phyloP scores from a whole-genome alignment of 2,329 filamentous ascomycete species.

The Xylariaceae sp. region DNA sequence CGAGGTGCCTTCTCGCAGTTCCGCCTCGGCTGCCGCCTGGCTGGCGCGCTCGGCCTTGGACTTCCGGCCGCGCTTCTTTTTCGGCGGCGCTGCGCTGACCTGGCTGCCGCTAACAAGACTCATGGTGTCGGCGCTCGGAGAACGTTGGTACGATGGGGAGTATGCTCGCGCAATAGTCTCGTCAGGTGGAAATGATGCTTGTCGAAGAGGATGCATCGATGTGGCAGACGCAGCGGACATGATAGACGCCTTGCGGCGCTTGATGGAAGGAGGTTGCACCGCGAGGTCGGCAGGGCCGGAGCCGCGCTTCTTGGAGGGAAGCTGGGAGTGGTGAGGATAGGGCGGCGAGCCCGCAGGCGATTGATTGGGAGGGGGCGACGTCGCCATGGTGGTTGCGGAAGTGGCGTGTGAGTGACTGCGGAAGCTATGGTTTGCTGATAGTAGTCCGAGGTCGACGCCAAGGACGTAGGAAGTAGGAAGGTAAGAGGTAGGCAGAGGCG shows the following conservation, averaged over 20 bases:
- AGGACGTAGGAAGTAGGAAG: too few relatives aligned
- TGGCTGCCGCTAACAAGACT: slow-evolving; percentile 56
- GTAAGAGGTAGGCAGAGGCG: too few relatives aligned
- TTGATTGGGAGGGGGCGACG: slow-evolving; percentile 46
- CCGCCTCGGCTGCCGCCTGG: slow-evolving; percentile 37
- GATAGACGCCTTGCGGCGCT: slow-evolving; percentile 65
- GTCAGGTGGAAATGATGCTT: slow-evolving; percentile 73
- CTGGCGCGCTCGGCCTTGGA: slow-evolving; percentile 48
- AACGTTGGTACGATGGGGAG: slow-evolving; percentile 50
- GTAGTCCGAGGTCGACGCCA: too few relatives aligned
- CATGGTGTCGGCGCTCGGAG: slow-evolving; percentile 55
- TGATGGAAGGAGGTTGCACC: slow-evolving; percentile 41
- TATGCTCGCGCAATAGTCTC: slow-evolving; percentile 29
- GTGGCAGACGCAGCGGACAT: slow-evolving; percentile 45
- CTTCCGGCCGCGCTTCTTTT: slow-evolving; percentile 57
- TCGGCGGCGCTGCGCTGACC: slow-evolving; percentile 37
- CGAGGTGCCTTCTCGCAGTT: slow-evolving; percentile 29
- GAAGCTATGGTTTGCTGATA: too few relatives aligned
- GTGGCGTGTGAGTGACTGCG: too few relatives aligned
- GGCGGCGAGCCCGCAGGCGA: slow-evolving; percentile 50
- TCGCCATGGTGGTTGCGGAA: slow-evolving; percentile 31
- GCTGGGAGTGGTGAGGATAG: slow-evolving; percentile 40
- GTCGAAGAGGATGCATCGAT: slow-evolving; percentile 63
- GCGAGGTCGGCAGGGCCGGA: slow-evolving; percentile 47
- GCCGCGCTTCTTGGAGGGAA: slow-evolving; percentile 56